These are phyloP conservation scores for Cytospora piceicola DNA, from an alignment of 2,329 filamentous ascomycete species.

Conservation along the genomic window DNA sequence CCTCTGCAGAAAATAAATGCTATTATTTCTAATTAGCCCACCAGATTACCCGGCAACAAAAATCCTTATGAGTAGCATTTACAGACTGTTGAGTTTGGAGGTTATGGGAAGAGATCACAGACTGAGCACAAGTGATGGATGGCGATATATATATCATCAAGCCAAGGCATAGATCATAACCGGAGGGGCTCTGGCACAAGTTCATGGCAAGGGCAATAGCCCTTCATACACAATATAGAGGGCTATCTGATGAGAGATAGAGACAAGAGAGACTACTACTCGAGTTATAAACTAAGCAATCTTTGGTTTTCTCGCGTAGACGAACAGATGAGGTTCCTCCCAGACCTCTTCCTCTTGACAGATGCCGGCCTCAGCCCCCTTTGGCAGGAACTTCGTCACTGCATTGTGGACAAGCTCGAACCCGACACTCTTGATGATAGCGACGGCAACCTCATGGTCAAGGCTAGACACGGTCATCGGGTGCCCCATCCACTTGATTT, in stretches of 20 bases:
- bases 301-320: constrained; percentile 36
- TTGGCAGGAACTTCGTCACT: constrained; percentile 32
- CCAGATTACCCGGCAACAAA: too few relatives aligned
- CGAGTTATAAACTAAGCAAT: not conserved
- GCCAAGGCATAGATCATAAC: too few relatives aligned
- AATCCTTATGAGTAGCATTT: too few relatives aligned
- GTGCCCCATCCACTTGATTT: constrained; percentile 37
- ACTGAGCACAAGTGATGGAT: too few relatives aligned
- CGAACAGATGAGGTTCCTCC: constrained; percentile 39
- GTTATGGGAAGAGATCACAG: too few relatives aligned
- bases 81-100: not conserved
- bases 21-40: too few relatives aligned
- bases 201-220: too few relatives aligned
- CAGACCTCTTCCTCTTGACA: constrained; percentile 36
- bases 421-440: constrained; percentile 31
- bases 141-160: not conserved
- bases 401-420: constrained; percentile 32
- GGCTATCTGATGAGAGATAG: not conserved
- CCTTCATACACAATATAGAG: not conserved
- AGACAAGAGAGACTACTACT: not conserved
- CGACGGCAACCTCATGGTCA: constrained; percentile 32
- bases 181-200: too few relatives aligned
- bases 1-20: too few relatives aligned
- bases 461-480: constrained; percentile 36
- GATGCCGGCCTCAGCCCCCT: constrained; percentile 35